Conservation (phyloP, 768 basidiomycete species). For the Amanita subjunquillea region DNA sequence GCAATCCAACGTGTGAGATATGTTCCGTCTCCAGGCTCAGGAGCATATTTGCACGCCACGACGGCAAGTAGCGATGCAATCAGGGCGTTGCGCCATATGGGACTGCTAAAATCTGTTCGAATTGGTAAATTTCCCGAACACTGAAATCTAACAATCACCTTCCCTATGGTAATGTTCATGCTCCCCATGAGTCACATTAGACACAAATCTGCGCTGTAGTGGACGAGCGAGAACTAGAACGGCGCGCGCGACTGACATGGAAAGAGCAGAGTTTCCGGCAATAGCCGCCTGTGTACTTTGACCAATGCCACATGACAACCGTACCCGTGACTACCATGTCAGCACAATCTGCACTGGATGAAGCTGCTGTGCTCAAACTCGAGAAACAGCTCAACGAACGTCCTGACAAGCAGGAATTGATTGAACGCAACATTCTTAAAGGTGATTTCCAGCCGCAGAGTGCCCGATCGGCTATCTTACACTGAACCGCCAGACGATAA, state of each 20-base stretch:
- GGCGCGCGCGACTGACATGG: slow-evolving; percentile 33
- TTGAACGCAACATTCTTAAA: slow-evolving; percentile 65
- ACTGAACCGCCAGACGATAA: slow-evolving; percentile 37
- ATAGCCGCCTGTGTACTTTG: background rate
- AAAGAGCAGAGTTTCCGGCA: slow-evolving; percentile 1
- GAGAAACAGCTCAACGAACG: slow-evolving; percentile 44
- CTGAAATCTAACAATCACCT: slow-evolving; percentile 25
- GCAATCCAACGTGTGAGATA: slow-evolving; percentile 61
- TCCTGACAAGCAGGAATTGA: slow-evolving; percentile 50
- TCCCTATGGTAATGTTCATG: slow-evolving; percentile 35
- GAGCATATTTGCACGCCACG: slow-evolving; percentile 61
- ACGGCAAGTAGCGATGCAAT: slow-evolving; percentile 38
- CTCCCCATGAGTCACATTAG: slow-evolving; percentile 25
- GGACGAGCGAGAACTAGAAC: slow-evolving; percentile 25
- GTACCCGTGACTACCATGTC: background rate
- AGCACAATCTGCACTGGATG: slow-evolving; percentile 14
- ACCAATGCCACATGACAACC: background rate
- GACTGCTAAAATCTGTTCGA: slow-evolving; percentile 44
- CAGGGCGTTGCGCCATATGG: slow-evolving; percentile 60
- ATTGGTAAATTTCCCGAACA: background rate
- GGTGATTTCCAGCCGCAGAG: slow-evolving; percentile 19
- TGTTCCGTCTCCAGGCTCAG: slow-evolving; percentile 46
- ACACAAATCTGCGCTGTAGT: slow-evolving; percentile 31
- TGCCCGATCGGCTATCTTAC: background rate
- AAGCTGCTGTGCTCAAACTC: slow-evolving; percentile 25